Evolutionary conservation across 768 basidiomycete species (phyloP).

Genomic region (Panaeolus papilionaceus): DNA sequence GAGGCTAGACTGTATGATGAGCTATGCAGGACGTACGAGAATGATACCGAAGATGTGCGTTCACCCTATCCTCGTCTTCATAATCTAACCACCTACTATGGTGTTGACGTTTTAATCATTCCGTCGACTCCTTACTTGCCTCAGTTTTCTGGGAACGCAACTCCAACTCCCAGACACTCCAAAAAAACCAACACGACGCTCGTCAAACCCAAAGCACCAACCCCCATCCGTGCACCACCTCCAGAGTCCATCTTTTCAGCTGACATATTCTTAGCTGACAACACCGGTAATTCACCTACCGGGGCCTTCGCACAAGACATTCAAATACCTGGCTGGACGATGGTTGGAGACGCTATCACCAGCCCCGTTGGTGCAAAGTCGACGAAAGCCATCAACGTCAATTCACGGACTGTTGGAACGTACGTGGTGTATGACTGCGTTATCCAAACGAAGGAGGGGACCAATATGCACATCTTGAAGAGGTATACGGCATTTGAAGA

Average conservation of each 20-base stretch:
- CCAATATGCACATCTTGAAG: constrained; percentile 68
- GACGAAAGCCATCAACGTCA: constrained; percentile 19
- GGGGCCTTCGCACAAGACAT: constrained; percentile 68
- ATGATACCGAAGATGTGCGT: constrained; percentile 31
- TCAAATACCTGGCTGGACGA: constrained; percentile 72
- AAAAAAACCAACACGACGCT: constrained; percentile 1
- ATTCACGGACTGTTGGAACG: constrained; percentile 50
- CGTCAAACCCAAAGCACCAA: constrained; percentile 37
- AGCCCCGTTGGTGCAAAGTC: constrained; percentile 18
- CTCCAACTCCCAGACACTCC: constrained; percentile 1
- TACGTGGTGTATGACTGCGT: constrained; percentile 77
- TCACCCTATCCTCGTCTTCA: background rate
- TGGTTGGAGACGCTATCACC: constrained; percentile 58
- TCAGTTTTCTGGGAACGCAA: constrained; percentile 26
- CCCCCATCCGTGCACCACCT: constrained; percentile 22
- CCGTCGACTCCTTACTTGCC: background rate
- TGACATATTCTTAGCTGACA: constrained; percentile 76
- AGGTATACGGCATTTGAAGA: constrained; percentile 71
- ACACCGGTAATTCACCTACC: constrained; percentile 41
- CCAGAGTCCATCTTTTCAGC: constrained; percentile 61
- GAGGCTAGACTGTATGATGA: constrained; percentile 73
- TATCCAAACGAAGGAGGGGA: constrained; percentile 70
- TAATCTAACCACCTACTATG: background rate
- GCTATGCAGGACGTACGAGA: constrained; percentile 37
- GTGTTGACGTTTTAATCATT: background rate